Conservation (phyloP, 2,329 filamentous ascomycete species). For the Lasiodiplodia citricola region DNA sequence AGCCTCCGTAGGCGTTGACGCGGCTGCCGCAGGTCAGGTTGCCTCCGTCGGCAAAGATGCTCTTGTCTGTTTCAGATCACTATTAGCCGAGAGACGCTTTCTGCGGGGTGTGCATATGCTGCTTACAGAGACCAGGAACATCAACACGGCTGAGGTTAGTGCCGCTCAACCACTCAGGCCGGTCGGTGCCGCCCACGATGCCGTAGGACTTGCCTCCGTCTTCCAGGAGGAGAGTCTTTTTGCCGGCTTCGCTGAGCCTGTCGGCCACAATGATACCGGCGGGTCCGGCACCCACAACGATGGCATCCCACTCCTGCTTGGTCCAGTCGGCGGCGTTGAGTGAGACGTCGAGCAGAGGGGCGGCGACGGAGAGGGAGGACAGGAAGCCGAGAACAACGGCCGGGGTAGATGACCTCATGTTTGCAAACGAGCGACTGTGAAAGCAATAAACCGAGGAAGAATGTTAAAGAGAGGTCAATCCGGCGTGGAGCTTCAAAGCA, state of each 20-base stretch:
- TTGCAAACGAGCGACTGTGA: conserved; percentile 10
- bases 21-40: conserved; percentile 51
- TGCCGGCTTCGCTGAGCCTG: conserved; percentile 57
- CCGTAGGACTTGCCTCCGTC: conserved; percentile 58
- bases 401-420: conserved; percentile 12
- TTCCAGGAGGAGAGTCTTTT: conserved; percentile 59
- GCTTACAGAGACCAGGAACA: conserved; percentile 53
- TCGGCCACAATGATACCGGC: conserved; percentile 60
- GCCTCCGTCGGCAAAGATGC: conserved; percentile 53
- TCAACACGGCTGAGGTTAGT: conserved; percentile 59
- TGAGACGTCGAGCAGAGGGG: conserved; percentile 7
- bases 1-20: conserved; percentile 54
- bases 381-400: conserved; percentile 13
- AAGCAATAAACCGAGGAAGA: background rate
- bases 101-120: background rate
- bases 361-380: conserved; percentile 8
- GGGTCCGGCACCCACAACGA: conserved; percentile 58
- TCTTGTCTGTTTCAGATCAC: conserved; percentile 44
- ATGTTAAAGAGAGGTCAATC: background rate
- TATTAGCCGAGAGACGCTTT: background rate
- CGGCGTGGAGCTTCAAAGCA: background rate
- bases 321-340: conserved; percentile 18
- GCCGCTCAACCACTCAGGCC: conserved; percentile 55
- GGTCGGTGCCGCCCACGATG: conserved; percentile 54
- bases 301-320: conserved; percentile 32